Conservation (phyloP, 1,139 yeast genomes). For the Blastobotrys aristatus region DNA sequence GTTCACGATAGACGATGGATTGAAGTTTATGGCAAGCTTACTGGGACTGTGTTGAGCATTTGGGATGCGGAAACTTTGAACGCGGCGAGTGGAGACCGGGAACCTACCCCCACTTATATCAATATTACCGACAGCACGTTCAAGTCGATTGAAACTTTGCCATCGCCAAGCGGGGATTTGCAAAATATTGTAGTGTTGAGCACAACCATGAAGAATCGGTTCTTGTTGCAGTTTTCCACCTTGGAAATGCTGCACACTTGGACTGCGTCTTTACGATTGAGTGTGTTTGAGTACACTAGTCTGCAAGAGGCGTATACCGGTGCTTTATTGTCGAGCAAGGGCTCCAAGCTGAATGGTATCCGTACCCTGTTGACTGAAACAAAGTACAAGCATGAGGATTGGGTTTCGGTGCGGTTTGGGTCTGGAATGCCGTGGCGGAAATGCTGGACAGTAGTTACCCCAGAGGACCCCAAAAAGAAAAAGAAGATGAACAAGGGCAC, state of each 20-base stretch:
- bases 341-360: slow-evolving; percentile 80
- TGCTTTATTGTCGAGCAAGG: slow-evolving; percentile 82
- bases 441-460: slow-evolving; percentile 90
- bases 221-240: slow-evolving; percentile 65
- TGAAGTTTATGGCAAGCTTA: slow-evolving; percentile 85
- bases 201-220: slow-evolving; percentile 85
- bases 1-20: slow-evolving; percentile 75
- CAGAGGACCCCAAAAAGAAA: slow-evolving; percentile 44
- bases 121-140: slow-evolving; percentile 90
- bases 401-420: slow-evolving; percentile 93
- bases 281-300: slow-evolving; percentile 72
- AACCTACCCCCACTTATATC: slow-evolving; percentile 68
- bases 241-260: slow-evolving; percentile 44
- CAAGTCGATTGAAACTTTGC: slow-evolving; percentile 61
- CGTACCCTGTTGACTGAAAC: slow-evolving; percentile 79
- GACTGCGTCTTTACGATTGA: slow-evolving; percentile 77
- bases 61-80: slow-evolving; percentile 86
- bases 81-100: slow-evolving; percentile 38
- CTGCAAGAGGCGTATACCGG: slow-evolving; percentile 96
- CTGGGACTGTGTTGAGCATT: slow-evolving; percentile 86
- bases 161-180: slow-evolving; percentile 58
- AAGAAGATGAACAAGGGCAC: slow-evolving; percentile 33
- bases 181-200: slow-evolving; percentile 80
- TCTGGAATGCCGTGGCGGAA: slow-evolving; percentile 98
- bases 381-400: slow-evolving; percentile 82